Conservation (phyloP, 805 yeast species). For the Cyberlindnera americana region DNA sequence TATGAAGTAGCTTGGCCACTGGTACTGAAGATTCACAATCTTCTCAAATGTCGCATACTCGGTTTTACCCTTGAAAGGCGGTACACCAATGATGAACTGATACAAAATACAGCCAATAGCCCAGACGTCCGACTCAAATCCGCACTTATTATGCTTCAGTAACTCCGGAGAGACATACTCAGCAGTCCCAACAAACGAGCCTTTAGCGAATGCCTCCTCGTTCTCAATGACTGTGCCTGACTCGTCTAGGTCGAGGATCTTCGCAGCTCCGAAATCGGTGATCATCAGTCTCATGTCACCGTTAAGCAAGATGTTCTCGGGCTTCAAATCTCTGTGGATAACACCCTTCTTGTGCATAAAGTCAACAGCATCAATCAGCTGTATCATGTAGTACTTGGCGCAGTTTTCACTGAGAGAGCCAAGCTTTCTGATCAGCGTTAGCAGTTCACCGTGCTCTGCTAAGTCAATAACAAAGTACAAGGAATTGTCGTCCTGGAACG, state of each 20-base stretch:
- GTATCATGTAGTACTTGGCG: slow-evolving; percentile 76
- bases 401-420: slow-evolving; percentile 77
- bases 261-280: slow-evolving; percentile 98
- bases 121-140: slow-evolving; percentile 94
- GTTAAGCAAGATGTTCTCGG: slow-evolving; percentile 85
- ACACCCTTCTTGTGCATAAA: slow-evolving; percentile 89
- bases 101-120: slow-evolving; percentile 94
- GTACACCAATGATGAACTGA: slow-evolving; percentile 90
- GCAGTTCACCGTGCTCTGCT: slow-evolving; percentile 93
- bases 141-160: slow-evolving; percentile 74
- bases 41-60: slow-evolving; percentile 81
- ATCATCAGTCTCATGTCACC: slow-evolving; percentile 84
- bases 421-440: slow-evolving; percentile 69
- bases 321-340: slow-evolving; percentile 91
- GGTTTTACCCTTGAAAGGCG: slow-evolving; percentile 82
- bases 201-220: slow-evolving; percentile 28
- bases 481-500: slow-evolving; percentile 89
- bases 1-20: slow-evolving; percentile 62
- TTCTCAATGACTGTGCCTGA: slow-evolving; percentile 25
- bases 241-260: slow-evolving; percentile 44
- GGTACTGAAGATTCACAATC: slow-evolving; percentile 72
- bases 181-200: slow-evolving; percentile 96
- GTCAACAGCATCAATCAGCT: slow-evolving; percentile 84
- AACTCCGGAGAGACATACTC: slow-evolving; percentile 95
- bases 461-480: slow-evolving; percentile 89